Conservation (phyloP, 2,329 filamentous ascomycete species). For the Colletotrichum falcatum region DNA sequence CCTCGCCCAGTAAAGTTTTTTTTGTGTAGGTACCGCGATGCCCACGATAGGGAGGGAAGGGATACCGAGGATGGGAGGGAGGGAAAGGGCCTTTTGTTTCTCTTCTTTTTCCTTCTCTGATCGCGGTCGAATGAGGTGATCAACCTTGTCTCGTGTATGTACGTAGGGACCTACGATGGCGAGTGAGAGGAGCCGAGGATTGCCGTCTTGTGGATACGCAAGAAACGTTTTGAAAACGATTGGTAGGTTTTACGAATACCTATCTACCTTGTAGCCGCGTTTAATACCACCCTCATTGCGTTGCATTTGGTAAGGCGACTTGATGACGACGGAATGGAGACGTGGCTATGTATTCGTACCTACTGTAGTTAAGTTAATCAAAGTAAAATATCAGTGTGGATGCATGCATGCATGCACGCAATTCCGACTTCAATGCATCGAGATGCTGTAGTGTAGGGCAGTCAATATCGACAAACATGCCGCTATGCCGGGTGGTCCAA, state of each 20-base stretch:
- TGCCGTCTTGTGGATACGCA: neutral
- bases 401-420: conserved; percentile 2
- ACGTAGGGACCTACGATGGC: too few species aligned
- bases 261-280: conserved; percentile 20
- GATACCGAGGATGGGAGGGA: neutral
- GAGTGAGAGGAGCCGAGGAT: neutral
- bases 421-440: conserved; percentile 16
- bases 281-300: neutral
- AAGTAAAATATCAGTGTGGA: neutral
- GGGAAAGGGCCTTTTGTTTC: too few species aligned
- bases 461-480: conserved; percentile 38
- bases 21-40: conserved; percentile 16
- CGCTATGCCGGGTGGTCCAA: conserved; percentile 21
- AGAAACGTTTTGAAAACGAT: conserved; percentile 1
- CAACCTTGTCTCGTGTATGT: neutral
- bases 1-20: neutral
- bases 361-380: neutral
- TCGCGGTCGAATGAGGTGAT: neutral
- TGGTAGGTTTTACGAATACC: conserved; percentile 17
- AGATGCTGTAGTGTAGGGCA: conserved; percentile 29
- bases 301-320: conserved; percentile 30
- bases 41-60: conserved; percentile 6
- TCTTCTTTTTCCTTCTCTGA: too few species aligned
- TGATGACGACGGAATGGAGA: neutral
- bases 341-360: neutral